A percentile compares a stretch with the other conserved stretches of the same genome.
Evolutionary conservation across 495 filamentous ascomycete species (phyloP).

Genomic region (Aspergillus ellipticus): DNA sequence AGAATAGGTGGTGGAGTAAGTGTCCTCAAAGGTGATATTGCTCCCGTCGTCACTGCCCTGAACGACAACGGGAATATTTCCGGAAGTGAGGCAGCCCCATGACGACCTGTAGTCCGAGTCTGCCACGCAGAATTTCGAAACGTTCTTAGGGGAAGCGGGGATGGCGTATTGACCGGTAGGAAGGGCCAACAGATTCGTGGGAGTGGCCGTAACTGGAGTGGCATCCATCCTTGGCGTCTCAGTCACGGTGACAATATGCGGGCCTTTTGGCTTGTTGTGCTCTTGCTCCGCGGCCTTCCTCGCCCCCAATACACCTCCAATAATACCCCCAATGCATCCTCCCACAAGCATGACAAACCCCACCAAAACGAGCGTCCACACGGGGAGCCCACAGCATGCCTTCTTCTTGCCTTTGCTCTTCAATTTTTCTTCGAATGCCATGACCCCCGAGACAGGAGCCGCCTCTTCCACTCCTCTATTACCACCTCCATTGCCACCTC

Average conservation of each 20-base stretch:
- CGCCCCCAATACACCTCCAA: constrained; percentile 54
- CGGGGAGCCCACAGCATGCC: constrained; percentile 60
- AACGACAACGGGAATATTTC: constrained; percentile 40
- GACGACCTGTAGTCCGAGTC: constrained; percentile 55
- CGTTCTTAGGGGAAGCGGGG: constrained; percentile 53
- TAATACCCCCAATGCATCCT: constrained; percentile 53
- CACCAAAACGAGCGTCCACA: constrained; percentile 63
- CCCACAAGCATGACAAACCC: constrained; percentile 52
- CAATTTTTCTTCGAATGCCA: constrained; percentile 53
- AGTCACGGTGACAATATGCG: constrained; percentile 47
- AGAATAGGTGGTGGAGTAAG: constrained; percentile 17
- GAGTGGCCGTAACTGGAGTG: constrained; percentile 54
- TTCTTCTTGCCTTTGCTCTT: constrained; percentile 54
- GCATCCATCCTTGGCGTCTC: constrained; percentile 61
- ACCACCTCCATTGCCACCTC: background rate
- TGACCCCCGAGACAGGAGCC: constrained; percentile 29
- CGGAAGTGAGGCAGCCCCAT: constrained; percentile 61
- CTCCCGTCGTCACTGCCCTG: constrained; percentile 17
- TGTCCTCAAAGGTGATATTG: constrained; percentile 26
- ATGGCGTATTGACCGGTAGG: constrained; percentile 64
- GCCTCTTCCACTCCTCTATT: constrained; percentile 7
- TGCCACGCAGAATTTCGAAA: constrained; percentile 63
- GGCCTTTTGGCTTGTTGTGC: constrained; percentile 17
- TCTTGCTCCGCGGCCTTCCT: constrained; percentile 36
- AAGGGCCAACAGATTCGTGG: constrained; percentile 54